These are phyloP conservation scores for Garcia nutans DNA, from an alignment of 345 rosid genomes.

Conservation along the genomic window DNA sequence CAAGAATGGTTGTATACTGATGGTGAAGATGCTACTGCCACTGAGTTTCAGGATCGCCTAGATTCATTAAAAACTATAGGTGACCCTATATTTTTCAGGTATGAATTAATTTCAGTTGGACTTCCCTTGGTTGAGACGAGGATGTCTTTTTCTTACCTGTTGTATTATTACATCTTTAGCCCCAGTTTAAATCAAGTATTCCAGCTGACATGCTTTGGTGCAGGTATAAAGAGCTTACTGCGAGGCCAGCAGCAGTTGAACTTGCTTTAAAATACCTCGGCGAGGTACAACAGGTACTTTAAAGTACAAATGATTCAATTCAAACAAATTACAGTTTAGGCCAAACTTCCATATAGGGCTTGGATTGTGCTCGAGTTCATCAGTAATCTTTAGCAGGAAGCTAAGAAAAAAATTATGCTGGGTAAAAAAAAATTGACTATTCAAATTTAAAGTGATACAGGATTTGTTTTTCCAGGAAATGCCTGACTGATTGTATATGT, in stretches of 20 bases:
- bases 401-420: neutral
- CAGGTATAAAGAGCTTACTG: constrained; percentile 80
- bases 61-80: constrained; percentile 70
- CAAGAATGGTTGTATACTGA: constrained; percentile 99
- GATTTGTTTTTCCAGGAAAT: too few species aligned
- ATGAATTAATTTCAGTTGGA: constrained; percentile 8
- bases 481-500: too few species aligned
- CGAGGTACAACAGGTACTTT: constrained; percentile 70
- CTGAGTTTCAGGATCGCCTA: constrained; percentile 64
- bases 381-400: neutral
- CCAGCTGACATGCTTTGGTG: constrained; percentile 10
- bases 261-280: constrained; percentile 55
- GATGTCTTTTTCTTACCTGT: neutral
- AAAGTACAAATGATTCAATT: constrained; percentile 9
- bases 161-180: neutral
- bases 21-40: constrained; percentile 88
- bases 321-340: neutral
- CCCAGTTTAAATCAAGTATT: neutral
- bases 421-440: neutral
- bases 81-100: constrained; percentile 83
- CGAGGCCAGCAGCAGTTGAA: constrained; percentile 68
- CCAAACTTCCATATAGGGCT: neutral
- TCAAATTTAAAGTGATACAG: neutral
- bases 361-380: neutral
- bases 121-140: neutral